phyloP scores from a whole-genome alignment of 768 basidiomycete genomes.

The Steccherinum ochraceum region DNA sequence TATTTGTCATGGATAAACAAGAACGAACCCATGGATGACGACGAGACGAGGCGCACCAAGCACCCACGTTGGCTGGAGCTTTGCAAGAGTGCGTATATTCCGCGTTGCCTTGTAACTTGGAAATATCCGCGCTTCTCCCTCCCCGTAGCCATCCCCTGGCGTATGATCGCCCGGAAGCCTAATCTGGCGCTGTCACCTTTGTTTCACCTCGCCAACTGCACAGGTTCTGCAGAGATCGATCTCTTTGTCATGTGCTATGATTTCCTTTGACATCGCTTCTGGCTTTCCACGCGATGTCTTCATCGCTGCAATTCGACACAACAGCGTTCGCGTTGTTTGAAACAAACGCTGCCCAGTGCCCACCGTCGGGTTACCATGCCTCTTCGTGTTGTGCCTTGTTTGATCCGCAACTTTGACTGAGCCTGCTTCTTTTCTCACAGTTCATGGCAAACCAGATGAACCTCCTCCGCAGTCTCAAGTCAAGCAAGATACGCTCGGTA shows the following conservation, averaged over 20 bases:
- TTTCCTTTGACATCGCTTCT: not conserved
- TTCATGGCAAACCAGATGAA: constrained; percentile 48
- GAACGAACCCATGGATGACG: constrained; percentile 32
- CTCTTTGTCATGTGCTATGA: not conserved
- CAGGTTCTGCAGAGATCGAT: not conserved
- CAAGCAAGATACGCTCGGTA: constrained; percentile 52
- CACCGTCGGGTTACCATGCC: constrained; percentile 1
- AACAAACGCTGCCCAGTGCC: not conserved
- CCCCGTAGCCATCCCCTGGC: not conserved
- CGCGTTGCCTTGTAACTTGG: not conserved
- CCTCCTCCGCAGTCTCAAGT: constrained; percentile 17
- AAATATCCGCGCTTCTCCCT: not conserved
- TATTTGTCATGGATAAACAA: constrained; percentile 66
- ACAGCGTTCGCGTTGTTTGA: not conserved
- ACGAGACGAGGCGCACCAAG: constrained; percentile 35
- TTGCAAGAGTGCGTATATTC: constrained; percentile 46
- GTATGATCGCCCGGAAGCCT: no score
- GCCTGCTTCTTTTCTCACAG: constrained; percentile 34
- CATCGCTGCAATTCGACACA: no score
- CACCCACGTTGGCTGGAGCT: constrained; percentile 66
- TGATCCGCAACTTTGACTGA: not conserved
- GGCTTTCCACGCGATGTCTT: no score
- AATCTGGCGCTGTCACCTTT: not conserved
- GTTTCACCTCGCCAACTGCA: not conserved
- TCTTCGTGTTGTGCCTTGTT: not conserved